Evolutionary conservation across 129 eudicot genomes (phyloP).

Genomic region (Smallanthus sonchifolius): DNA sequence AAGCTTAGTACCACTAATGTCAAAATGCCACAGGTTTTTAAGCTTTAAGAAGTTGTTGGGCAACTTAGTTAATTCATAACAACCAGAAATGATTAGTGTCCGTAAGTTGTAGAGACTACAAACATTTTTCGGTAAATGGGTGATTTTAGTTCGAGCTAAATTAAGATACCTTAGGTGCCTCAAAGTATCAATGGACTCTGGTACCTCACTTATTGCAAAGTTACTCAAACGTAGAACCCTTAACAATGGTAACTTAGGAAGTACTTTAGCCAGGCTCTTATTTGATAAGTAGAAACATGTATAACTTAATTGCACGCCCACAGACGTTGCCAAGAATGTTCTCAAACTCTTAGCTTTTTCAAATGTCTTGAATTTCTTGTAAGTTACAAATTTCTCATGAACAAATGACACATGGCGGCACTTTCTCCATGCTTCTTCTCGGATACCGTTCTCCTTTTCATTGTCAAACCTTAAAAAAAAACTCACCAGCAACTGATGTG

Average conservation of each 20-base stretch:
- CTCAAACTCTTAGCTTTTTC: slow-evolving; percentile 27
- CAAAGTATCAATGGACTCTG: background rate
- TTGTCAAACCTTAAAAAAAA: slow-evolving; percentile 27
- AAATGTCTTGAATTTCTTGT: slow-evolving; percentile 22
- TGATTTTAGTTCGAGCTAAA: slow-evolving; percentile 1
- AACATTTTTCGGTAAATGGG: slow-evolving; percentile 22
- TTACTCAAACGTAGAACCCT: slow-evolving; percentile 4
- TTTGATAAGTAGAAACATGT: slow-evolving; percentile 14
- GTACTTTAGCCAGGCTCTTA: background rate
- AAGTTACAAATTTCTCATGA: slow-evolving; percentile 18
- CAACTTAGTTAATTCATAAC: slow-evolving; percentile 7
- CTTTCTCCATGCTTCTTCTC: slow-evolving; percentile 4
- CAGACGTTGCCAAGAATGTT: slow-evolving; percentile 32
- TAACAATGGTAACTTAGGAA: slow-evolving; percentile 6
- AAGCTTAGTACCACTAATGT: background rate
- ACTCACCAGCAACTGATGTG: slow-evolving; percentile 26
- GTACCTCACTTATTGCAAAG: background rate
- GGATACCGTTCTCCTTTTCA: background rate
- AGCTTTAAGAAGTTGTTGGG: slow-evolving; percentile 17
- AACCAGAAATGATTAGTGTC: slow-evolving; percentile 24
- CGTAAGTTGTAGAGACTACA: slow-evolving; percentile 29
- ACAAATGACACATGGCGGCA: slow-evolving; percentile 38
- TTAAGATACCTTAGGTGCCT: slow-evolving; percentile 29
- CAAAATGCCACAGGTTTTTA: slow-evolving; percentile 9
- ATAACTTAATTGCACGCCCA: background rate